phyloP scores from a whole-genome alignment of 352 stramenopile species.

The Lagenidium giganteum region DNA sequence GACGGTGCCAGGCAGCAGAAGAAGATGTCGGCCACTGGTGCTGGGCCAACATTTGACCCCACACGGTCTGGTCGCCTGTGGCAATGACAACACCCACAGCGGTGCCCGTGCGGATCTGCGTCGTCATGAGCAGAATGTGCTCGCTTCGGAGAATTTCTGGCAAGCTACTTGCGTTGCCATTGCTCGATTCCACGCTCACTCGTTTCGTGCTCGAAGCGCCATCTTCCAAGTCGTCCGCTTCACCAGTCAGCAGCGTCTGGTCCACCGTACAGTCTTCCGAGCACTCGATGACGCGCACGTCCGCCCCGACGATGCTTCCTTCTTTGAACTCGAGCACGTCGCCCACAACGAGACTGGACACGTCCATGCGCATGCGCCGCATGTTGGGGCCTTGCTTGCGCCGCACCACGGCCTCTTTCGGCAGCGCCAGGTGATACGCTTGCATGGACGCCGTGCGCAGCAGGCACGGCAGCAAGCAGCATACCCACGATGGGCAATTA shows the following conservation, averaged over 20 bases:
- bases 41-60: slow-evolving; percentile 50
- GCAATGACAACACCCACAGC: slow-evolving; percentile 66
- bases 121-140: slow-evolving; percentile 73
- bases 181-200: slow-evolving; percentile 23
- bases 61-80: slow-evolving; percentile 68
- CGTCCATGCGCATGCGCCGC: slow-evolving; percentile 88
- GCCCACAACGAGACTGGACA: slow-evolving; percentile 84
- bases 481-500: slow-evolving; percentile 92
- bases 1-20: no score
- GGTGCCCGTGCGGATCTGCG: slow-evolving; percentile 37
- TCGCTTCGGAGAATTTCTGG: no score
- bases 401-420: slow-evolving; percentile 87
- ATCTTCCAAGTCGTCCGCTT: slow-evolving; percentile 23
- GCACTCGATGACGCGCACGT: slow-evolving; percentile 80
- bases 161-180: no score
- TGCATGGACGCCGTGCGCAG: slow-evolving; percentile 89
- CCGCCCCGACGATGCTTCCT: slow-evolving; percentile 87
- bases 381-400: slow-evolving; percentile 34
- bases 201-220: slow-evolving; percentile 25
- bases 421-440: slow-evolving; percentile 76
- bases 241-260: slow-evolving; percentile 34
- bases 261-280: slow-evolving; percentile 74
- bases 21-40: slow-evolving; percentile 77
- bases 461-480: slow-evolving; percentile 92
- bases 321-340: slow-evolving; percentile 90